Conservation (phyloP, 2,329 filamentous ascomycete species). For the Colletotrichum neosansevieriae region DNA sequence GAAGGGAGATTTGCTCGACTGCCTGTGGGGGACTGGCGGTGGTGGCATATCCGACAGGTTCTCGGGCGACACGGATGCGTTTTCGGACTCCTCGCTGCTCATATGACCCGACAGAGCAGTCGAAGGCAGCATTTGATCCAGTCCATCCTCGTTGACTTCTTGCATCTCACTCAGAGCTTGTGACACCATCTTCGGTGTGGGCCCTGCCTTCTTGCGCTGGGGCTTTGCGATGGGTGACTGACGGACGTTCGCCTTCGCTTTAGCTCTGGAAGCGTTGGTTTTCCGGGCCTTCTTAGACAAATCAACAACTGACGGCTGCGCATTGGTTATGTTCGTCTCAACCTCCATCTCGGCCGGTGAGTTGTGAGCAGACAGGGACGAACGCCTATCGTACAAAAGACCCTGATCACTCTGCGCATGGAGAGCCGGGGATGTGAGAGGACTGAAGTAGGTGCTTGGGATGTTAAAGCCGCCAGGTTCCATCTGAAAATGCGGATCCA, state of each 20-base stretch:
- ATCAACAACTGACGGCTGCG: constrained; percentile 59
- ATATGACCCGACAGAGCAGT: constrained; percentile 36
- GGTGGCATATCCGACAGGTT: constrained; percentile 75
- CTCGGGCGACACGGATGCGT: constrained; percentile 74
- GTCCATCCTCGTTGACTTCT: constrained; percentile 55
- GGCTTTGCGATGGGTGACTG: constrained; percentile 82
- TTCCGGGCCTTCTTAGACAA: constrained; percentile 65
- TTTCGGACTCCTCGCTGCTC: constrained; percentile 71
- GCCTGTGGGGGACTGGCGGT: constrained; percentile 74
- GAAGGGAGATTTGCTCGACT: constrained; percentile 75
- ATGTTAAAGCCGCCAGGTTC: constrained; percentile 70
- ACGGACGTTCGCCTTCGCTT: constrained; percentile 66
- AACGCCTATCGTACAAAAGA: constrained; percentile 58
- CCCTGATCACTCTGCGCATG: constrained; percentile 74
- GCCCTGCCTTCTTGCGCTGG: constrained; percentile 64
- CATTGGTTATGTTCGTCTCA: constrained; percentile 52
- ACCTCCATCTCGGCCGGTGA: constrained; percentile 71
- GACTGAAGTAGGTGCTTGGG: constrained; percentile 83
- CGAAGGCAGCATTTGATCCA: constrained; percentile 41
- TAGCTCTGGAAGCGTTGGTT: constrained; percentile 64
- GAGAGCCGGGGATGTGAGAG: constrained; percentile 83
- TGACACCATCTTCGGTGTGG: constrained; percentile 68
- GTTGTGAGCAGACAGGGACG: constrained; percentile 58
- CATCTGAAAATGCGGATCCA: constrained; percentile 77
- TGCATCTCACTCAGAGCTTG: constrained; percentile 67